These are phyloP conservation scores for Colletotrichum abscissum DNA, from an alignment of 2,329 filamentous ascomycete species.

Conservation along the genomic window DNA sequence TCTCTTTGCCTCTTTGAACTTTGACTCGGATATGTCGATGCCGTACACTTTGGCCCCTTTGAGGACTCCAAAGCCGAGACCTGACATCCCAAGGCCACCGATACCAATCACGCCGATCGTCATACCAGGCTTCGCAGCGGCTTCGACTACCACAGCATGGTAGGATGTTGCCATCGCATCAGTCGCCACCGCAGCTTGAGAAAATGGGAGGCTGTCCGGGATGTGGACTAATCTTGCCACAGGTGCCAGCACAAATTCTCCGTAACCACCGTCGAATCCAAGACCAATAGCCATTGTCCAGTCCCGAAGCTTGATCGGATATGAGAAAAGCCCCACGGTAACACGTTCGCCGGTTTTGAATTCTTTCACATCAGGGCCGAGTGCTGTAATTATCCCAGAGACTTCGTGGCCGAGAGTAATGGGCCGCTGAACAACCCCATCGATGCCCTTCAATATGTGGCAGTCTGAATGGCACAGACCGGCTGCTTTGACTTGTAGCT, in stretches of 20 bases:
- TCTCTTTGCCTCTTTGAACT: slow-evolving; percentile 2
- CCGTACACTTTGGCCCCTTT: slow-evolving; percentile 24
- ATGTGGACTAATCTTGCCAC: not conserved
- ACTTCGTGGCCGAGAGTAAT: slow-evolving; percentile 28
- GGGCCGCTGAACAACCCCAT: slow-evolving; percentile 3
- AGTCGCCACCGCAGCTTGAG: slow-evolving; percentile 50
- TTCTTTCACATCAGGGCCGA: not conserved
- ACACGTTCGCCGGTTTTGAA: slow-evolving; percentile 7
- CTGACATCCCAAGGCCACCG: slow-evolving; percentile 47
- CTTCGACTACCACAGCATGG: slow-evolving; percentile 49
- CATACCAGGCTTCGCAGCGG: slow-evolving; percentile 45
- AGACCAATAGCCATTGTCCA: slow-evolving; percentile 2
- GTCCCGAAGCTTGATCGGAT: not conserved
- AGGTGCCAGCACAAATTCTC: not conserved
- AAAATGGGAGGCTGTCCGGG: slow-evolving; percentile 36
- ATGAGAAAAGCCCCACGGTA: not conserved
- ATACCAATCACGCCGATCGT: slow-evolving; percentile 53
- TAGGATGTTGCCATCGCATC: slow-evolving; percentile 54
- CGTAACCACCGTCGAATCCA: slow-evolving; percentile 18
- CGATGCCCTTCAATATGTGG: not conserved
- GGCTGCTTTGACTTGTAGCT: slow-evolving; percentile 14
- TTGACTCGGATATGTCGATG: slow-evolving; percentile 7
- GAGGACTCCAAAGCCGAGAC: not conserved
- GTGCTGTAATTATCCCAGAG: not conserved
- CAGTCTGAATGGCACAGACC: slow-evolving; percentile 22